Evolutionary conservation across 306 rosid species (phyloP).

Genomic region (Lotus japonicus): DNA sequence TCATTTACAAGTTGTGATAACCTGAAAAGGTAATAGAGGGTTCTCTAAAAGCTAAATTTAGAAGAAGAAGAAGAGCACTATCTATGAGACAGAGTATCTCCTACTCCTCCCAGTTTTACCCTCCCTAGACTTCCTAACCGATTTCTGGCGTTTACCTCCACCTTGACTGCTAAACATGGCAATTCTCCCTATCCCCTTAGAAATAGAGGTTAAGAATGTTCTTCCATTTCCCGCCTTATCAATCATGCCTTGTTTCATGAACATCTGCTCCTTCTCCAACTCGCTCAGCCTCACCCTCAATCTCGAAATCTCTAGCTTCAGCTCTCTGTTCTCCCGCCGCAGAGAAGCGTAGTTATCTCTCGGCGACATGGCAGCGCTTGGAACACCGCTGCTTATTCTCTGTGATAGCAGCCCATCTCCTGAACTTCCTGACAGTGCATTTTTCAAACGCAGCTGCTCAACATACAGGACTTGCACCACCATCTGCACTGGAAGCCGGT

Average conservation of each 20-base stretch:
- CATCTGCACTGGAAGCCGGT: conserved; percentile 71
- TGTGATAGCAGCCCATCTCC: conserved; percentile 60
- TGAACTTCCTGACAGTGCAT: conserved; percentile 55
- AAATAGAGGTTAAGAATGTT: conserved; percentile 67
- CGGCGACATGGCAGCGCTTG: conserved; percentile 89
- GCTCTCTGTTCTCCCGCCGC: conserved; percentile 75
- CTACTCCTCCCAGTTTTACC: conserved; percentile 73
- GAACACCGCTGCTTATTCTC: conserved; percentile 71
- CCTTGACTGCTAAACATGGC: conserved; percentile 60
- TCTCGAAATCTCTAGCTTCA: conserved; percentile 79
- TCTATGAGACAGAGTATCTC: conserved; percentile 60
- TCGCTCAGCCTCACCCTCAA: conserved; percentile 87
- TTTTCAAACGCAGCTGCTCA: conserved; percentile 80
- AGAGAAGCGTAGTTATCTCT: conserved; percentile 84
- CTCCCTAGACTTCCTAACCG: conserved; percentile 49
- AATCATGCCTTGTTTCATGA: conserved; percentile 82
- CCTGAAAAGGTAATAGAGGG: conserved; percentile 17
- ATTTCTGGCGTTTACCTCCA: conserved; percentile 55
- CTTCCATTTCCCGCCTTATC: conserved; percentile 58
- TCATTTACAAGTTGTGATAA: conserved; percentile 28
- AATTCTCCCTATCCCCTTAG: conserved; percentile 76
- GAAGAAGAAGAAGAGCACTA: neutral
- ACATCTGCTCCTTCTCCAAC: conserved; percentile 82
- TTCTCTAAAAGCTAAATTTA: neutral
- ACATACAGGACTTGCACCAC: conserved; percentile 69